phyloP scores from a whole-genome alignment of 2,329 filamentous ascomycete genomes.

The Paraconiothyrium sp. region DNA sequence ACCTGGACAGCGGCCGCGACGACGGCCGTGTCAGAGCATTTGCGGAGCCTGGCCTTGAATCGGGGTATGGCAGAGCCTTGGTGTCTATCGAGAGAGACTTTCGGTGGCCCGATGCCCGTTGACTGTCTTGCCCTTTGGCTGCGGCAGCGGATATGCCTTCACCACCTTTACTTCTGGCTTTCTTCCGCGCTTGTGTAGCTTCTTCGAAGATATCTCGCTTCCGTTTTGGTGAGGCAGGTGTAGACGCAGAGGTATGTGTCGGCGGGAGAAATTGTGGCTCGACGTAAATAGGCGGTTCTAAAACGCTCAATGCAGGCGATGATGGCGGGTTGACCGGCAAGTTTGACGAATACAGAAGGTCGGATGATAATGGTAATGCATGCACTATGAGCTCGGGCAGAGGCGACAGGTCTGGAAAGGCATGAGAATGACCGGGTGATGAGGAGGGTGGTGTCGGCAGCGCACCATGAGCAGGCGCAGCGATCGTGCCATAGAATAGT shows the following conservation, averaged over 20 bases:
- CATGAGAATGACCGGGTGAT: slow-evolving; percentile 29
- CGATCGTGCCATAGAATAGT: slow-evolving; percentile 55
- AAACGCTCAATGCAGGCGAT: slow-evolving; percentile 16
- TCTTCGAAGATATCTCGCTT: slow-evolving; percentile 59
- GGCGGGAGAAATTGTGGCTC: slow-evolving; percentile 48
- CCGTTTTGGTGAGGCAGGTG: slow-evolving; percentile 50
- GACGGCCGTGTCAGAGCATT: slow-evolving; percentile 32
- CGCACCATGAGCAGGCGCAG: slow-evolving; percentile 19
- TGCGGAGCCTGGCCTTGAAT: slow-evolving; percentile 38
- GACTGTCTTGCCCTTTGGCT: slow-evolving; percentile 39
- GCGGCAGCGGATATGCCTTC: slow-evolving; percentile 56
- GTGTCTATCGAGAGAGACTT: slow-evolving; percentile 44
- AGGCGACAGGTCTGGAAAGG: slow-evolving; percentile 10
- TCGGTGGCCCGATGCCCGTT: slow-evolving; percentile 42
- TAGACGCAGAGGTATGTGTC: slow-evolving; percentile 30
- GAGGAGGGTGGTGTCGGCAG: slow-evolving; percentile 48
- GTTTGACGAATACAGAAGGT: slow-evolving; percentile 41
- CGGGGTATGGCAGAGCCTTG: slow-evolving; percentile 30
- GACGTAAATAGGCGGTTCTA: slow-evolving; percentile 28
- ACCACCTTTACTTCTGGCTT: slow-evolving; percentile 54
- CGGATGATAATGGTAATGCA: slow-evolving; percentile 56
- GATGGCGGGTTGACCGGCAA: slow-evolving; percentile 17
- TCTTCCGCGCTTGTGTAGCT: slow-evolving; percentile 55
- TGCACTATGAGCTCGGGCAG: slow-evolving; percentile 46
- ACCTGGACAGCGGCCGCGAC: slow-evolving; percentile 40